Evolutionary conservation across 495 filamentous ascomycete species (phyloP).

Genomic region (Polyplosphaeria fusca): DNA sequence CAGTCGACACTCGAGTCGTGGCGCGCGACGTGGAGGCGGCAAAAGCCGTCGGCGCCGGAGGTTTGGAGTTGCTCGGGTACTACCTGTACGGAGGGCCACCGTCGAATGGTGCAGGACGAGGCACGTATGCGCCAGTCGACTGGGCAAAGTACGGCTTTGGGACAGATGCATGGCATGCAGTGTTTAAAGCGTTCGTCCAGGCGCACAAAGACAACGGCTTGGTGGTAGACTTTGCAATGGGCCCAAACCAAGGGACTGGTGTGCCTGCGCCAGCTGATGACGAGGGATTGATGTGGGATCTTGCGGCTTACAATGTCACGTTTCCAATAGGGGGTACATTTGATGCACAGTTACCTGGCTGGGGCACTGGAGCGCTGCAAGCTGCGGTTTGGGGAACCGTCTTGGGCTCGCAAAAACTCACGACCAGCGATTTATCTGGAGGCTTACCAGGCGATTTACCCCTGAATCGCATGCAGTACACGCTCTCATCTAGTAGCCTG

Average conservation of each 20-base stretch:
- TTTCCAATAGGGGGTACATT: slow-evolving; percentile 21
- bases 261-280: slow-evolving; percentile 26
- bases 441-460: slow-evolving; percentile 10
- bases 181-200: slow-evolving; percentile 14
- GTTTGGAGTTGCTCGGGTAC: slow-evolving; percentile 38
- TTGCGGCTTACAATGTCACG: slow-evolving; percentile 15
- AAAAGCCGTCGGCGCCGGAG: slow-evolving; percentile 26
- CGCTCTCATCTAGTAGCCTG: slow-evolving; percentile 3
- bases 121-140: slow-evolving; percentile 15
- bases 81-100: slow-evolving; percentile 37
- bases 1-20: slow-evolving; percentile 27
- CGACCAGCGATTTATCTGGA: background rate
- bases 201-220: slow-evolving; percentile 19
- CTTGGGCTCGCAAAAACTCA: background rate
- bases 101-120: slow-evolving; percentile 9
- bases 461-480: slow-evolving; percentile 6
- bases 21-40: slow-evolving; percentile 23
- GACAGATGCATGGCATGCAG: slow-evolving; percentile 13
- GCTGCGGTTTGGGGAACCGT: slow-evolving; percentile 17
- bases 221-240: slow-evolving; percentile 33
- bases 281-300: slow-evolving; percentile 27
- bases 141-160: slow-evolving; percentile 27
- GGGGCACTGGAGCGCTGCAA: slow-evolving; percentile 27
- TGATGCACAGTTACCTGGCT: slow-evolving; percentile 24
- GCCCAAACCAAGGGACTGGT: slow-evolving; percentile 35